Evolutionary conservation across 495 filamentous ascomycete genomes (phyloP).

Genomic region (Lasiosphaeriaceae sp.): DNA sequence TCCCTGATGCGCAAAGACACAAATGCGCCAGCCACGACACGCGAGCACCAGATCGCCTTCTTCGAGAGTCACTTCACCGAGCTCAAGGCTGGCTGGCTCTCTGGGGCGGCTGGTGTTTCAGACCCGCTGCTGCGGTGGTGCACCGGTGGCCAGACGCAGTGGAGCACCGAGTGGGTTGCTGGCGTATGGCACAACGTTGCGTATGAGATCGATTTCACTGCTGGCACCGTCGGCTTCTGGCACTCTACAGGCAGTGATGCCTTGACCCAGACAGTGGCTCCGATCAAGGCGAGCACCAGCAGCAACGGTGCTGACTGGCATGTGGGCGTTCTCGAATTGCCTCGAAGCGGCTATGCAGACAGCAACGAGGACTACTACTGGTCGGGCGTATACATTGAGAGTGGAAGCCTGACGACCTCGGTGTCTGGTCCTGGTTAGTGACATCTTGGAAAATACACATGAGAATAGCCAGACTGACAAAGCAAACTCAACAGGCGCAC

Average conservation of each 20-base stretch:
- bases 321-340: slow-evolving; percentile 65
- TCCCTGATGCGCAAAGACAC: slow-evolving; percentile 54
- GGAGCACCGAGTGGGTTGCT: slow-evolving; percentile 46
- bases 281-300: slow-evolving; percentile 54
- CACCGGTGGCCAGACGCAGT: slow-evolving; percentile 38
- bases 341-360: slow-evolving; percentile 52
- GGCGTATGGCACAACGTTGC: slow-evolving; percentile 77
- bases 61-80: slow-evolving; percentile 76
- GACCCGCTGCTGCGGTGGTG: slow-evolving; percentile 46
- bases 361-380: slow-evolving; percentile 65
- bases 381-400: slow-evolving; percentile 71
- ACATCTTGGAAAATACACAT: neutral
- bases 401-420: slow-evolving; percentile 54
- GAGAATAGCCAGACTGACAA: neutral
- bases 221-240: slow-evolving; percentile 62
- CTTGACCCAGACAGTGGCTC: slow-evolving; percentile 52
- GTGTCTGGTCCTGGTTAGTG: slow-evolving; percentile 29
- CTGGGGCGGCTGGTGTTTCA: slow-evolving; percentile 50
- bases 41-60: slow-evolving; percentile 74
- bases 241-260: slow-evolving; percentile 58
- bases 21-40: slow-evolving; percentile 56
- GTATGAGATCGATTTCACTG: slow-evolving; percentile 62
- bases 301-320: slow-evolving; percentile 77
- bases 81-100: slow-evolving; percentile 65
- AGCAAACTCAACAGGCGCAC: slow-evolving; percentile 5